phyloP scores from a whole-genome alignment of 768 basidiomycete species.

The Tulasnella sp. region DNA sequence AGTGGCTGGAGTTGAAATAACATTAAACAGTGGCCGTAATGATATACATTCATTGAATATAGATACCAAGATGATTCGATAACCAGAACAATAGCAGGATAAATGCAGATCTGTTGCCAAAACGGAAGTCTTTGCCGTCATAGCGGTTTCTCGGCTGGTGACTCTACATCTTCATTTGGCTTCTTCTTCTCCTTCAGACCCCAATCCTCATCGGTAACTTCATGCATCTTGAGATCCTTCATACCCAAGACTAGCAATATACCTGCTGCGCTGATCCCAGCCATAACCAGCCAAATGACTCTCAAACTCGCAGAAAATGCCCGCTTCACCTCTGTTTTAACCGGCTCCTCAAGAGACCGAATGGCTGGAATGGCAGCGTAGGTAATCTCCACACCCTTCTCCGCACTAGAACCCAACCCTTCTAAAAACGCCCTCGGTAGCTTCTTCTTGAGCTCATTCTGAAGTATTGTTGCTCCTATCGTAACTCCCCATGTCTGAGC shows the following conservation, averaged over 20 bases:
- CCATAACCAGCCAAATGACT: conserved; percentile 35
- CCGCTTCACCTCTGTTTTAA: background rate
- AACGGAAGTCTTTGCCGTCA: too few relatives aligned
- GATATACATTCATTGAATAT: too few relatives aligned
- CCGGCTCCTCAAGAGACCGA: conserved; percentile 14
- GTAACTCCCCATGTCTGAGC: conserved; percentile 36
- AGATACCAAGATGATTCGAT: too few relatives aligned
- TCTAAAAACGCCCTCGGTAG: conserved; percentile 43
- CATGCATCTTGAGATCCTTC: conserved; percentile 38
- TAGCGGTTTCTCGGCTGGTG: too few relatives aligned
- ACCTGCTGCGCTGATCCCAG: conserved; percentile 42
- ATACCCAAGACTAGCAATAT: conserved; percentile 38
- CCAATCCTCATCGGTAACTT: conserved; percentile 36
- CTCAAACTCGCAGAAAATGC: conserved; percentile 28
- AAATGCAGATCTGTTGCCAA: too few relatives aligned
- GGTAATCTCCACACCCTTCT: conserved; percentile 38
- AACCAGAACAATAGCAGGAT: too few relatives aligned
- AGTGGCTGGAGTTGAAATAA: too few relatives aligned
- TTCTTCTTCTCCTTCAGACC: conserved; percentile 34
- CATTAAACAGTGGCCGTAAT: too few relatives aligned
- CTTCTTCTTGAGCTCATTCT: conserved; percentile 45
- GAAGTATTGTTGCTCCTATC: conserved; percentile 49
- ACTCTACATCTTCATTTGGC: conserved; percentile 18
- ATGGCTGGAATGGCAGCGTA: conserved; percentile 31
- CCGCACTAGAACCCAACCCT: conserved; percentile 12